Conservation (phyloP, 768 basidiomycete genomes). For the Holtermannia corniformis region DNA sequence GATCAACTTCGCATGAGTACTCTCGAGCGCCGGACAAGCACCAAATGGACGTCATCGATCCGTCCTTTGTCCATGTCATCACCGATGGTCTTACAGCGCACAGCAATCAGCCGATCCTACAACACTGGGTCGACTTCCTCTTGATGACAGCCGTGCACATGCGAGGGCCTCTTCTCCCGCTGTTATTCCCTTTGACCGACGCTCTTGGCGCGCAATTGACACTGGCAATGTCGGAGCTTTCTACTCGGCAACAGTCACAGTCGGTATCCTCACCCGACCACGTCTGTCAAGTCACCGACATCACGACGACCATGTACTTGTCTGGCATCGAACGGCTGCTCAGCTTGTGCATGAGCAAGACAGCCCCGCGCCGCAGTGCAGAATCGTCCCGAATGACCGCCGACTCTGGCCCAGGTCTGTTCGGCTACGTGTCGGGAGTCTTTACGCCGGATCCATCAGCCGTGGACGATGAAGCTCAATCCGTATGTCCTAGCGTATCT, state of each 20-base stretch:
- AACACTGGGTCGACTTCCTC: conserved; percentile 95
- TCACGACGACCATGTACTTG: conserved; percentile 61
- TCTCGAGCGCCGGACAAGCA: background rate
- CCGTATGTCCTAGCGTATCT: background rate
- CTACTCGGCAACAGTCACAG: no score
- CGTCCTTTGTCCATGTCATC: conserved; percentile 57
- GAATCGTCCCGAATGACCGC: conserved; percentile 13
- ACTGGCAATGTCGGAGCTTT: no score
- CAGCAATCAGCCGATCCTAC: conserved; percentile 68
- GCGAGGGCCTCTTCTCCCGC: conserved; percentile 46
- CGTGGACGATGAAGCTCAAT: conserved; percentile 6
- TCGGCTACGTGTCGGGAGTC: conserved; percentile 85
- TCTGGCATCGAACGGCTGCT: conserved; percentile 76
- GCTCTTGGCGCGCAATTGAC: conserved; percentile 59
- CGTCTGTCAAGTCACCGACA: conserved; percentile 51
- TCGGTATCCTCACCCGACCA: no score
- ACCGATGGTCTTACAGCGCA: conserved; percentile 65
- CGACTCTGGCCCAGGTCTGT: conserved; percentile 51
- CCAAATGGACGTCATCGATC: conserved; percentile 40
- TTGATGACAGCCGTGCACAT: conserved; percentile 83
- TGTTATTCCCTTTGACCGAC: conserved; percentile 65
- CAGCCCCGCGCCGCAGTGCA: conserved; percentile 43
- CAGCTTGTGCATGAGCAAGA: conserved; percentile 41
- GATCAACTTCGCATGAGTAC: no score
- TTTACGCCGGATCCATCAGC: conserved; percentile 62